phyloP scores from a whole-genome alignment of 768 basidiomycete genomes.

The Calvatia gigantea region DNA sequence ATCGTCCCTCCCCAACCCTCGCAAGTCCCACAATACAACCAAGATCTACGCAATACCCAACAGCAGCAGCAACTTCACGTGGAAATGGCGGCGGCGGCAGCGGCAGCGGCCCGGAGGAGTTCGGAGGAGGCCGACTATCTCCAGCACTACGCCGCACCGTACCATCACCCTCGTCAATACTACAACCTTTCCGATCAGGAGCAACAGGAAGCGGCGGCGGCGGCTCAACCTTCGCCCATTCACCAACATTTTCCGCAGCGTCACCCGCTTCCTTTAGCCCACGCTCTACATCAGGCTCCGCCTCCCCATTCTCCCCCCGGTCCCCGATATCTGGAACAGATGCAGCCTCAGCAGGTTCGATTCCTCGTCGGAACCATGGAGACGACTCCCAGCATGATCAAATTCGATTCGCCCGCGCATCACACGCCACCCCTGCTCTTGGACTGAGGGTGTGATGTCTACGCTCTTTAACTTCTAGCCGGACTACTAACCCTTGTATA shows the following conservation, averaged over 20 bases:
- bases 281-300: constrained; percentile 20
- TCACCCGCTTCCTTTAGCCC: constrained; percentile 22
- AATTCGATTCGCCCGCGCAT: constrained; percentile 41
- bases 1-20: constrained; percentile 23
- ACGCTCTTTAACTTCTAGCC: background rate
- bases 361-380: constrained; percentile 19
- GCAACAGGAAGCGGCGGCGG: constrained; percentile 13
- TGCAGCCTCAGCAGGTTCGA: constrained; percentile 19
- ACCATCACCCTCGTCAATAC: constrained; percentile 27
- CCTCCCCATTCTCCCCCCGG: constrained; percentile 15
- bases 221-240: constrained; percentile 19
- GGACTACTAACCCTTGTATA: constrained; percentile 8
- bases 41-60: constrained; percentile 16
- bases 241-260: constrained; percentile 27
- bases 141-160: constrained; percentile 18
- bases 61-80: constrained; percentile 29
- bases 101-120: constrained; percentile 17
- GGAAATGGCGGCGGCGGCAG: constrained; percentile 20
- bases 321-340: constrained; percentile 16
- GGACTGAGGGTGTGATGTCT: constrained; percentile 42
- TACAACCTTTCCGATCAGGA: constrained; percentile 26
- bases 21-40: constrained; percentile 24
- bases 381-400: constrained; percentile 25
- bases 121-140: constrained; percentile 23
- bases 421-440: constrained; percentile 44